Evolutionary conservation across 306 rosid genomes (phyloP).

Genomic region (Potentilla sterilis): DNA sequence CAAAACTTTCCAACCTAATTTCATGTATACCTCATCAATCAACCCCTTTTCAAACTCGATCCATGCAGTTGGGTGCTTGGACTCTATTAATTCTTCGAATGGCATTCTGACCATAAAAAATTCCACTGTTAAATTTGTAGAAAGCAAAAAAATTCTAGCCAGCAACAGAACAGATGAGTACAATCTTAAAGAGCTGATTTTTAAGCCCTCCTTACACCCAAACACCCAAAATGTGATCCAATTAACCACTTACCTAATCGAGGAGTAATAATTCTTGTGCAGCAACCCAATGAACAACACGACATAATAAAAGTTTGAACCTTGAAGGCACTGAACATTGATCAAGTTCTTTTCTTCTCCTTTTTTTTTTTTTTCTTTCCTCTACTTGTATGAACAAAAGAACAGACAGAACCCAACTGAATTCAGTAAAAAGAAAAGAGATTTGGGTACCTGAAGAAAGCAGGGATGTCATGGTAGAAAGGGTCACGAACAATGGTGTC

Average conservation of each 20-base stretch:
- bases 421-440: neutral
- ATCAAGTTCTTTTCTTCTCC: neutral
- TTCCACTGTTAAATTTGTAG: neutral
- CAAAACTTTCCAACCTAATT: no score
- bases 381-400: neutral
- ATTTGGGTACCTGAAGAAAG: constrained; percentile 65
- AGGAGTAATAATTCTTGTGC: neutral
- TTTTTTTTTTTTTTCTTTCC: neutral
- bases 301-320: neutral
- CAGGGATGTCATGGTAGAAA: constrained; percentile 75
- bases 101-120: constrained; percentile 59
- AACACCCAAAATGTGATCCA: neutral
- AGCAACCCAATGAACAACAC: neutral
- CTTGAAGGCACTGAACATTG: neutral
- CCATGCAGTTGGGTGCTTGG: constrained; percentile 87
- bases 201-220: neutral
- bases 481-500: constrained; percentile 96
- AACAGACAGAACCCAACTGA: neutral
- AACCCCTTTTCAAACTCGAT: constrained; percentile 79
- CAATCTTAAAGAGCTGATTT: neutral
- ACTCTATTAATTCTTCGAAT: constrained; percentile 65
- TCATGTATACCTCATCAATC: constrained; percentile 72
- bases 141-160: neutral
- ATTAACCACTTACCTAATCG: neutral
- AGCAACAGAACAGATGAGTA: neutral